A percentile compares a stretch with the other conserved stretches of the same genome.
Conservation (phyloP, 441 rosid genomes). For the Aquilaria agallochum region DNA sequence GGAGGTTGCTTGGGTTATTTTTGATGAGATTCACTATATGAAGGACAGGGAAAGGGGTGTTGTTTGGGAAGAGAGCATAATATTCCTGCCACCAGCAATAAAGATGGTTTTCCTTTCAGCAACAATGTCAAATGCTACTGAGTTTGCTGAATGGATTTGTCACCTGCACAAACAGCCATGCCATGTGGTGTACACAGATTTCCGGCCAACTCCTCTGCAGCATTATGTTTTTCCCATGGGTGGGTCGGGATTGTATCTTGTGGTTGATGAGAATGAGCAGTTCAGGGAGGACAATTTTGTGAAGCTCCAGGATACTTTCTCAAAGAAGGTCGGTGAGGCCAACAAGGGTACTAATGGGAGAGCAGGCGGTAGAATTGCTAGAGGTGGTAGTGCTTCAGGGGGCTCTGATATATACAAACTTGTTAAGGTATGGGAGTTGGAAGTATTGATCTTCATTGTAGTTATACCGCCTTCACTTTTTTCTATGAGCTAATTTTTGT, state of each 20-base stretch:
- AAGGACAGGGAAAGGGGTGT: constrained; percentile 97
- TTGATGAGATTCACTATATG: constrained; percentile 97
- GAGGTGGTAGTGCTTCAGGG: constrained; percentile 67
- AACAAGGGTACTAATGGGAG: constrained; percentile 65
- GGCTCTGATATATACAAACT: constrained; percentile 93
- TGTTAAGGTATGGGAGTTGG: constrained; percentile 61
- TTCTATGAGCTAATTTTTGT: neutral
- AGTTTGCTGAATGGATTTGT: constrained; percentile 97
- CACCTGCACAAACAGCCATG: constrained; percentile 91
- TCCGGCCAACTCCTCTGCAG: constrained; percentile 96
- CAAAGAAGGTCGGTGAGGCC: constrained; percentile 55
- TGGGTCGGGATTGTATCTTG: constrained; percentile 88
- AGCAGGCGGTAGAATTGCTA: constrained; percentile 72
- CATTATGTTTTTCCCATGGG: constrained; percentile 94
- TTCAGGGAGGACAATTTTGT: constrained; percentile 87
- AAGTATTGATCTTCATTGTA: constrained; percentile 2
- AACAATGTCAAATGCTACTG: constrained; percentile 96
- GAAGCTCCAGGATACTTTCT: constrained; percentile 84
- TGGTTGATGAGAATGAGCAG: constrained; percentile 91
- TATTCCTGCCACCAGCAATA: constrained; percentile 89
- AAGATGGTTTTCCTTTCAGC: constrained; percentile 98
- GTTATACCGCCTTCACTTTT: neutral
- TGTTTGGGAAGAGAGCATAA: constrained; percentile 98
- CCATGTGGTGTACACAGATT: constrained; percentile 95
- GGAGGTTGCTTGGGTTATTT: constrained; percentile 97